Conservation (phyloP, 192 early-diverging fungal genomes). For the Umbelopsis isabellina region DNA sequence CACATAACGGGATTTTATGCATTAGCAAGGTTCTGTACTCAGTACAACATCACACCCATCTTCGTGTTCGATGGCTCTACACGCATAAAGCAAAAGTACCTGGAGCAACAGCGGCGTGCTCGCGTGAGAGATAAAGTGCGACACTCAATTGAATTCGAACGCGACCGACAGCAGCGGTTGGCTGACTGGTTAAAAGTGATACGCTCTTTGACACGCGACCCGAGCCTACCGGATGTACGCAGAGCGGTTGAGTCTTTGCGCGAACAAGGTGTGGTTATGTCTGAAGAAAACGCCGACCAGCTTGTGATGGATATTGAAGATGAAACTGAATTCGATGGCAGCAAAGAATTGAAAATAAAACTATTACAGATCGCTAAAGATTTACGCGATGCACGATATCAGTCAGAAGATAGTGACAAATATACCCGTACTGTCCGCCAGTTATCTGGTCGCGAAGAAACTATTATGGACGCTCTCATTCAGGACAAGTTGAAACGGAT, state of each 20-base stretch:
- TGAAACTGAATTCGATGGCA: not conserved
- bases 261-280: not conserved
- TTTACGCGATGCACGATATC: not conserved
- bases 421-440: constrained; percentile 35
- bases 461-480: constrained; percentile 24
- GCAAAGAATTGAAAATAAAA: not conserved
- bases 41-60: constrained; percentile 61
- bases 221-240: not conserved
- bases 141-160: constrained; percentile 43
- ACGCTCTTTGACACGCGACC: constrained; percentile 7
- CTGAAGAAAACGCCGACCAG: not conserved
- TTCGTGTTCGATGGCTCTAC: constrained; percentile 70
- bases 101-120: constrained; percentile 44
- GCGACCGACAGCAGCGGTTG: constrained; percentile 38
- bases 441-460: constrained; percentile 23
- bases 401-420: constrained; percentile 26
- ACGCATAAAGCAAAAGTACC: constrained; percentile 55
- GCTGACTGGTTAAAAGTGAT: constrained; percentile 21
- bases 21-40: constrained; percentile 50
- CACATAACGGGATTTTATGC: constrained; percentile 65
- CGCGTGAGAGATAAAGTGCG: constrained; percentile 34
- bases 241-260: not conserved
- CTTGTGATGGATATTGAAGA: constrained; percentile 8
- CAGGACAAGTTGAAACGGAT: constrained; percentile 12
- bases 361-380: constrained; percentile 19